Evolutionary conservation across 352 stramenopile genomes (phyloP), one percentile per base, ranked within the genome.

Genomic region (Globisporangium spiculum): DNA sequence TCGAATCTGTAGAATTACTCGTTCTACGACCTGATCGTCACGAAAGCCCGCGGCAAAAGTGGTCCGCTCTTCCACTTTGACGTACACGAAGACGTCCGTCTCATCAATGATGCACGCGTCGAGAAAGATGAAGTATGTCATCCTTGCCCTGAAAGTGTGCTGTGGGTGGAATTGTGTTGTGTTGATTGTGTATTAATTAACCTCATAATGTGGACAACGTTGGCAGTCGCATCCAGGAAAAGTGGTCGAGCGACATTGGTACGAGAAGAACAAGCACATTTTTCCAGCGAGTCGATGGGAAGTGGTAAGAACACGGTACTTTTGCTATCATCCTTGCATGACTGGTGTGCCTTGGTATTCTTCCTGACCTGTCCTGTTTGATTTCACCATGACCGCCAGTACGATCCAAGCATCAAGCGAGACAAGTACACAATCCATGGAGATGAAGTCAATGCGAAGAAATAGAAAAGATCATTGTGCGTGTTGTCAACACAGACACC

Each of bases 11-110:
- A 97, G 89, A 78, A 99, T 74, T 96, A 98, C 60, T 98, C 97
- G n/a, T 99, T 99, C 80, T 99, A 99, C 77, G 97, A 99, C 76
- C 78, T 99, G 30, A 99, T 99, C 74, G 90, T 97, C 5, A 99
- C 96, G 22, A 98, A 99, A 76, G 98, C 98, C 0, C 81, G 97
- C 52, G 98, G 98, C 38, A 99, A 99, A 75, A 98, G 91, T 59
- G 97, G 98, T 0, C 98, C 97, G 22, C 77, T 99, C 0, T 99
- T 99, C 75, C 94, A 99, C 74, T 99, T 99, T 71, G 96, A 98
- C 71, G 97, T 99, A 8, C 89, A 97, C 63, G 91, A 98, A 27
- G 94, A 98, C 71, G 77, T 98, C 20, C 84, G 92, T 16, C 80
- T 98, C 46, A 76, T 97, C 5, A 80, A 98, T 16, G 97, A 99